A percentile compares a stretch with the other conserved stretches of the same genome.
phyloP scores from a whole-genome alignment of 2,329 filamentous ascomycete genomes.

The Claviceps maximensis region DNA sequence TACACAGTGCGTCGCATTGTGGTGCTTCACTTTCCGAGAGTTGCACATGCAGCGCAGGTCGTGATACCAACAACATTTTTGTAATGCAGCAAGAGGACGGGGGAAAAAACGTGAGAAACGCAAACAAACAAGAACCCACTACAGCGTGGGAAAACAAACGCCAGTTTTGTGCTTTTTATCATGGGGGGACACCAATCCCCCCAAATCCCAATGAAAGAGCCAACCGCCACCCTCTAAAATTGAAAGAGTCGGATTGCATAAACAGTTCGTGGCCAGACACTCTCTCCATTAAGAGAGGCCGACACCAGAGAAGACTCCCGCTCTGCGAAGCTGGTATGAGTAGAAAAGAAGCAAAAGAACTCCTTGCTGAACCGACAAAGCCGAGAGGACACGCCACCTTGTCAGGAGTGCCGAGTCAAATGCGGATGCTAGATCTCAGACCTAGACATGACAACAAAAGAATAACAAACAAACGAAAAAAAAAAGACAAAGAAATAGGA shows the following conservation, averaged over 20 bases:
- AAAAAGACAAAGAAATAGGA: not conserved
- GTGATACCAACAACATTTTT: not conserved
- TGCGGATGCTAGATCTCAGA: not conserved
- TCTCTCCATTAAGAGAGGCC: not conserved
- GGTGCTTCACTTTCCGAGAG: not conserved
- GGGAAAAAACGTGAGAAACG: not conserved
- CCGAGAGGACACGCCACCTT: not conserved
- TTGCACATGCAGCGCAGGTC: not conserved
- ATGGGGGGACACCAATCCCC: conserved; percentile 1
- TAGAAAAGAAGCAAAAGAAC: not conserved
- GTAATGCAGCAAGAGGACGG: not conserved
- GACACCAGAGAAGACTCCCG: not conserved
- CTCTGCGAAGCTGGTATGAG: not conserved
- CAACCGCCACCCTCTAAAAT: not conserved
- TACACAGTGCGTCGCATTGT: not conserved
- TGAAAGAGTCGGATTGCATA: not conserved
- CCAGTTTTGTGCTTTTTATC: conserved; percentile 8
- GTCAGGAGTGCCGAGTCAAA: not conserved
- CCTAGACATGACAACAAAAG: not conserved
- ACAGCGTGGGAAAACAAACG: conserved; percentile 12
- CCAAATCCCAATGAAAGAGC: not conserved
- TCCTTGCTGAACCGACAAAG: not conserved
- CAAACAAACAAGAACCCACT: not conserved
- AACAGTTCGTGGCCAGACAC: conserved; percentile 9
- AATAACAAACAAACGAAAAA: too few relatives aligned